phyloP scores from a whole-genome alignment of 768 basidiomycete genomes.

The Boletus bicolor region DNA sequence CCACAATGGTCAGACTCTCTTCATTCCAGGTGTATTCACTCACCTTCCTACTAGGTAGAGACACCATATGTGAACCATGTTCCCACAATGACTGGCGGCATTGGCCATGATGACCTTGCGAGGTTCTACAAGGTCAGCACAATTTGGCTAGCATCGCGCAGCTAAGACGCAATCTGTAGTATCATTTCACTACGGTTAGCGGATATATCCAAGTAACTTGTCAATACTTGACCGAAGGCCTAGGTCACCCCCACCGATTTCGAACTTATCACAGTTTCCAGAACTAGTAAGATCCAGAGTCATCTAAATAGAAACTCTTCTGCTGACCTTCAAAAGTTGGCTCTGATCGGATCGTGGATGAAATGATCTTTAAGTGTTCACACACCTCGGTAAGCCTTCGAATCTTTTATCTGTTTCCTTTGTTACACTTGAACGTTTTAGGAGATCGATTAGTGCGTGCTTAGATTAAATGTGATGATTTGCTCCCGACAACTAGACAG shows the following conservation, averaged over 20 bases:
- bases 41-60: conserved; percentile 30
- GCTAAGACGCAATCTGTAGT: conserved; percentile 22
- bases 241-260: conserved; percentile 42
- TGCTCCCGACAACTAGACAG: conserved; percentile 8
- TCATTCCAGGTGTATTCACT: background rate
- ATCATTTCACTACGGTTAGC: conserved; percentile 38
- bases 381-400: conserved; percentile 34
- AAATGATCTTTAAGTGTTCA: conserved; percentile 44
- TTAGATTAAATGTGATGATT: background rate
- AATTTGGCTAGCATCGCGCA: background rate
- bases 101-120: conserved; percentile 39
- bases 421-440: conserved; percentile 8
- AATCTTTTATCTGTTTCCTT: background rate
- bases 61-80: conserved; percentile 43
- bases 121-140: conserved; percentile 43
- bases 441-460: conserved; percentile 42
- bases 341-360: conserved; percentile 44
- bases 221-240: conserved; percentile 1
- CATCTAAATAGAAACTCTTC: background rate
- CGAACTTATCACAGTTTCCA: conserved; percentile 40
- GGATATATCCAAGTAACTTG: background rate
- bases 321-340: conserved; percentile 29
- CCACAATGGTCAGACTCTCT: conserved; percentile 35
- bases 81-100: conserved; percentile 46
- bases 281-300: conserved; percentile 32